phyloP scores from a whole-genome alignment of 345 rosid species.

The Sonneratia caseolaris region DNA sequence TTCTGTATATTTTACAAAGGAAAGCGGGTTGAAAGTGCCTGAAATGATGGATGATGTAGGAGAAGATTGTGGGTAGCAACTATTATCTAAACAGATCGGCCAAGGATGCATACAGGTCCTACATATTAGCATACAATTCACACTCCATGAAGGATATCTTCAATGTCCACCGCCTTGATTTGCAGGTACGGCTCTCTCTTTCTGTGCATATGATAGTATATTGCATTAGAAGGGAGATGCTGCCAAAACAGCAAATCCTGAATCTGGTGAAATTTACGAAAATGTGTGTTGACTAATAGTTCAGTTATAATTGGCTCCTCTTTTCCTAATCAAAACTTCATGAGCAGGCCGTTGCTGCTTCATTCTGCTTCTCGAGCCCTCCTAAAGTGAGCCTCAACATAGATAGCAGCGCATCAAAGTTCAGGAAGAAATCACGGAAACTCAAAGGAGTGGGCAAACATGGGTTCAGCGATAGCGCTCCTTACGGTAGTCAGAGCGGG shows the following conservation, averaged over 20 bases:
- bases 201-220: too few species aligned
- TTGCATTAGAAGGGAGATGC: too few species aligned
- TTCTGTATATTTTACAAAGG: not conserved
- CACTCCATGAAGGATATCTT: constrained; percentile 89
- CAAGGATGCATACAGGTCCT: constrained; percentile 85
- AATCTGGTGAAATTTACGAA: too few species aligned
- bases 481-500: constrained; percentile 52
- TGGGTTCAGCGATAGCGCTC: constrained; percentile 62
- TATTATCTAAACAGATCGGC: constrained; percentile 75
- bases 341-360: constrained; percentile 78
- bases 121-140: constrained; percentile 87
- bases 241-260: not conserved
- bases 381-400: constrained; percentile 80
- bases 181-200: constrained; percentile 44
- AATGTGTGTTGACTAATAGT: not conserved
- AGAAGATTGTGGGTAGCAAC: constrained; percentile 61
- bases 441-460: constrained; percentile 31
- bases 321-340: not conserved
- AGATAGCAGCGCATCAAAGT: constrained; percentile 83
- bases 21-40: constrained; percentile 2
- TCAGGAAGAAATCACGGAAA: constrained; percentile 53
- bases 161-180: constrained; percentile 88
- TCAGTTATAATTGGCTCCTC: not conserved
- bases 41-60: constrained; percentile 38
- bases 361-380: constrained; percentile 82